Percentiles rank a stretch among this genome's conserved stretches.
phyloP scores from a whole-genome alignment of 2,329 filamentous ascomycete species.

The Pestalotiopsis sp. region DNA sequence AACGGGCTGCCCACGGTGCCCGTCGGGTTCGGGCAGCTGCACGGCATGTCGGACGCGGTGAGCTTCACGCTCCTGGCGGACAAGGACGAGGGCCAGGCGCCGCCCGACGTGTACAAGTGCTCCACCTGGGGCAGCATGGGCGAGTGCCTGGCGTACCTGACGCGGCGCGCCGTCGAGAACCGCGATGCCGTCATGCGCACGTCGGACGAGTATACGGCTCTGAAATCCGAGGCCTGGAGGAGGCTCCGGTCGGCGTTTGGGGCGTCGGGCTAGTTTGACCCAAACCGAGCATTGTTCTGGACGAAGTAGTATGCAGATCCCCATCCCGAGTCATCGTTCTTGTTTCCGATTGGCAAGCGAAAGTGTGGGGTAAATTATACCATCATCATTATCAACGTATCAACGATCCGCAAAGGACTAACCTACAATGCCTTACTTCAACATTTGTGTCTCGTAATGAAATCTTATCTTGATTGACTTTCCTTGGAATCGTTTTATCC shows the following conservation, averaged over 20 bases:
- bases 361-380: neutral
- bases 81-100: conserved; percentile 23
- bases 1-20: conserved; percentile 30
- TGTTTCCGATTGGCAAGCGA: neutral
- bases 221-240: conserved; percentile 18
- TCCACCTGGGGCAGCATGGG: conserved; percentile 38
- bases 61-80: conserved; percentile 47
- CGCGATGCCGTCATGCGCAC: conserved; percentile 32
- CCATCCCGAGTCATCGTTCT: neutral
- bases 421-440: neutral
- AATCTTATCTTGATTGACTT: neutral
- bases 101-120: conserved; percentile 38
- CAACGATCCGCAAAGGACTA: neutral
- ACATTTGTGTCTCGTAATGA: neutral
- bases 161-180: conserved; percentile 38
- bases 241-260: conserved; percentile 11
- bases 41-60: conserved; percentile 60
- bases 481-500: neutral
- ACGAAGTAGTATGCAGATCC: neutral
- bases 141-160: conserved; percentile 39
- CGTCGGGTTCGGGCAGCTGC: conserved; percentile 52
- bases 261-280: neutral
- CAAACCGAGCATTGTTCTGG: neutral
- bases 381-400: neutral
- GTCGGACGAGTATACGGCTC: conserved; percentile 27